Conservation (phyloP, 352 stramenopile genomes). For the Pythium monospermum region DNA sequence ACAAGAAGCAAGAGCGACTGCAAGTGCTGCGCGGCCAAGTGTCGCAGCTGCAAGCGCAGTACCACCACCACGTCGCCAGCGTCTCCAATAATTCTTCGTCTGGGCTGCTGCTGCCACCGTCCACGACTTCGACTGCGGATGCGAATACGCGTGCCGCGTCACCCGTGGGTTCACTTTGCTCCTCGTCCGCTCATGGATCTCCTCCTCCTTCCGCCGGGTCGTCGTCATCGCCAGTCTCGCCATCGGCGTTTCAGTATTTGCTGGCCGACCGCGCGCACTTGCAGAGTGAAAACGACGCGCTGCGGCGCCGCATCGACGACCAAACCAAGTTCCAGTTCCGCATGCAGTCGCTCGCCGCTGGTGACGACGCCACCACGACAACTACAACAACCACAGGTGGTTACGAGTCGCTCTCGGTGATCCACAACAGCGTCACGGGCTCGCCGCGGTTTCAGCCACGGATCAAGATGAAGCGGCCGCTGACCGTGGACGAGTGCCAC, state of each 20-base stretch:
- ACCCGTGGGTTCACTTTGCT: neutral
- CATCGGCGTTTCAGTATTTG: conserved; percentile 18
- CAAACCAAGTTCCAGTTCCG: conserved; percentile 27
- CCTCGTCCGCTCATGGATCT: too few species aligned
- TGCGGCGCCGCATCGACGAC: conserved; percentile 17
- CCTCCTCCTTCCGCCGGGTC: too few species aligned
- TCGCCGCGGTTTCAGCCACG: conserved; percentile 14
- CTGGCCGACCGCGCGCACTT: conserved; percentile 17
- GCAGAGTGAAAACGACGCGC: conserved; percentile 19
- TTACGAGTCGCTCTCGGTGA: neutral
- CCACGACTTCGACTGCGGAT: neutral
- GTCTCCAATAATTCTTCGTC: conserved; percentile 1
- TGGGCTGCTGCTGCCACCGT: neutral
- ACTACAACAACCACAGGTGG: too few species aligned
- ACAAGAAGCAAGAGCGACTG: conserved; percentile 31
- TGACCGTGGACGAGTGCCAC: conserved; percentile 28
- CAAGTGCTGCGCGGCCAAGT: conserved; percentile 25
- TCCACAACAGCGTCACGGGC: conserved; percentile 9
- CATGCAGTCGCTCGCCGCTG: conserved; percentile 18
- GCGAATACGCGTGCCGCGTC: neutral
- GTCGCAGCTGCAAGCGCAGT: conserved; percentile 21
- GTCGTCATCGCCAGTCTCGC: conserved; percentile 7
- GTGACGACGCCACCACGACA: neutral
- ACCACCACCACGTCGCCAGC: conserved; percentile 18
- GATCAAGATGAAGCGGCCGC: conserved; percentile 19